These are phyloP conservation scores for Colletotrichum costaricense DNA, from an alignment of 2,329 filamentous ascomycete genomes.

Conservation along the genomic window DNA sequence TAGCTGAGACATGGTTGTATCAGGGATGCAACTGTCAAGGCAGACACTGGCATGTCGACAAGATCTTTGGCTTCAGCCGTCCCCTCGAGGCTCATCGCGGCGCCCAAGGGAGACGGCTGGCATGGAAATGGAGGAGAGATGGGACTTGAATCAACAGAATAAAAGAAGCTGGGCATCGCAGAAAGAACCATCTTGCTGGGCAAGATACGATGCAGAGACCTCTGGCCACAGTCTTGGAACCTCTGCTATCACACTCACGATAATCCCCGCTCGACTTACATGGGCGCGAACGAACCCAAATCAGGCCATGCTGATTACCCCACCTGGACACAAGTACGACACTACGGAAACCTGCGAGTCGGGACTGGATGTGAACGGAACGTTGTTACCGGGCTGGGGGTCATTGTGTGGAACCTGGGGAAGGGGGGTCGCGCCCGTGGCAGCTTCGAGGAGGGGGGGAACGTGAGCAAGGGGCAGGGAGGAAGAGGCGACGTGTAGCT, in stretches of 20 bases:
- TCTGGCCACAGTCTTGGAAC: conserved; percentile 26
- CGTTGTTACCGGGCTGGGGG: conserved; percentile 22
- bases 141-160: conserved; percentile 40
- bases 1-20: conserved; percentile 49
- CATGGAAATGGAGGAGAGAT: conserved; percentile 44
- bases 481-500: conserved; percentile 23
- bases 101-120: conserved; percentile 23
- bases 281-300: conserved; percentile 25
- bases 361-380: conserved; percentile 27
- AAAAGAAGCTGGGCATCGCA: conserved; percentile 44
- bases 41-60: conserved; percentile 59
- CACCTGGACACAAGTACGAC: conserved; percentile 27
- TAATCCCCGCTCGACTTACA: neutral
- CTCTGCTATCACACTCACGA: conserved; percentile 21
- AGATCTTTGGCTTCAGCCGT: conserved; percentile 44
- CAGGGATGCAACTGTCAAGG: conserved; percentile 51
- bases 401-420: conserved; percentile 28
- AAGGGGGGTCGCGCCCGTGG: conserved; percentile 21
- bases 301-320: conserved; percentile 35
- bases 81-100: conserved; percentile 15
- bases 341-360: conserved; percentile 32
- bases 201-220: conserved; percentile 42
- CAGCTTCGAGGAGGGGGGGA: conserved; percentile 1
- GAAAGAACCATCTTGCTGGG: conserved; percentile 44
- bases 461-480: neutral